Evolutionary conservation across 1,284 basidiomycete genomes (phyloP).

Genomic region (Polyporus tsugae): DNA sequence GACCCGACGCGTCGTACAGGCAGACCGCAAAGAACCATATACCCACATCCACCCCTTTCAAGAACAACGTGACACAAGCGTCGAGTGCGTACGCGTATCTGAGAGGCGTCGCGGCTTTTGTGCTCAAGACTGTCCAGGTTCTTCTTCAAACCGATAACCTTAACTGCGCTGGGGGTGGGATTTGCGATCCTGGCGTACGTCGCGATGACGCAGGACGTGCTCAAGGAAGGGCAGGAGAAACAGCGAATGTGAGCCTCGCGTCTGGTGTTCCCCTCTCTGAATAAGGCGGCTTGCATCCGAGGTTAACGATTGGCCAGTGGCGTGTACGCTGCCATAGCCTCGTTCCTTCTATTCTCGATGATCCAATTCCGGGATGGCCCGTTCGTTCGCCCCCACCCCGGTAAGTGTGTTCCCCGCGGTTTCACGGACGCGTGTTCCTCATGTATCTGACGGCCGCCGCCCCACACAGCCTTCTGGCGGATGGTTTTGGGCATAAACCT

Average conservation of each 20-base stretch:
- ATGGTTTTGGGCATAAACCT: constrained; percentile 79
- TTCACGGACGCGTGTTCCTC: neutral
- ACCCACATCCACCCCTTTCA: constrained; percentile 83
- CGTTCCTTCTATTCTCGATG: constrained; percentile 82
- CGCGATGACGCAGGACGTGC: constrained; percentile 79
- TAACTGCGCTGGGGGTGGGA: constrained; percentile 72
- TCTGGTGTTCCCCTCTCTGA: neutral
- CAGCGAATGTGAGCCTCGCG: constrained; percentile 67
- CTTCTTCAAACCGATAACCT: constrained; percentile 83
- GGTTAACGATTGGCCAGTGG: constrained; percentile 53
- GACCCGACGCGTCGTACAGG: constrained; percentile 50
- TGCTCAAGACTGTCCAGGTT: constrained; percentile 56
- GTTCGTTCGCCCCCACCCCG: constrained; percentile 48
- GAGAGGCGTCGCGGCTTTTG: constrained; percentile 10
- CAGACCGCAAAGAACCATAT: constrained; percentile 82
- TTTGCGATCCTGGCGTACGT: constrained; percentile 77
- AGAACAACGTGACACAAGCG: constrained; percentile 80
- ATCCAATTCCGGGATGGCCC: constrained; percentile 88
- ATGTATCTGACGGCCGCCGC: constrained; percentile 8
- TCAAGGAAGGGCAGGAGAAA: constrained; percentile 83
- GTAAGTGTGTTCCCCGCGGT: constrained; percentile 26
- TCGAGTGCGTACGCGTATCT: constrained; percentile 64
- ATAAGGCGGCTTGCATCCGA: constrained; percentile 1
- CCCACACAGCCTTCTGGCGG: constrained; percentile 69
- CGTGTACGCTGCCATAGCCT: constrained; percentile 70